Evolutionary conservation across 2,329 filamentous ascomycete species (phyloP).

Genomic region (Emergomyces orientalis): DNA sequence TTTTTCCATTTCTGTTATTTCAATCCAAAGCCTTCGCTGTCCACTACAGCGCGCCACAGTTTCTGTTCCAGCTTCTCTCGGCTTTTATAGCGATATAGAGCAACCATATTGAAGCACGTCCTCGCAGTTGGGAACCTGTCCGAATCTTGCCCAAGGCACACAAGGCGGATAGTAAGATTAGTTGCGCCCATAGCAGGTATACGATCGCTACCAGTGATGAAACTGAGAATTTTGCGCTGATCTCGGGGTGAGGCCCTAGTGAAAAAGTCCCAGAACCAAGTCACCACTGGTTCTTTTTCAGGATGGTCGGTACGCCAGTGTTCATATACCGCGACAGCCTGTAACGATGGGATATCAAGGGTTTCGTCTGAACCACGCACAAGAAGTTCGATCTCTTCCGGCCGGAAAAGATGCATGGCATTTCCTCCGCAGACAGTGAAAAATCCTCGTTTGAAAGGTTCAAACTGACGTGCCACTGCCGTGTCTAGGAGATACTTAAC

Average conservation of each 20-base stretch:
- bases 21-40: conserved; percentile 86
- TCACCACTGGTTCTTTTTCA: conserved; percentile 57
- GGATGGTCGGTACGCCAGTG: conserved; percentile 55
- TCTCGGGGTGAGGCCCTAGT: conserved; percentile 53
- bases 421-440: conserved; percentile 87
- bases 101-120: conserved; percentile 83
- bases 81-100: conserved; percentile 62
- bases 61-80: conserved; percentile 58
- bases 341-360: conserved; percentile 66
- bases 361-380: conserved; percentile 76
- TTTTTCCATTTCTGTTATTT: conserved; percentile 44
- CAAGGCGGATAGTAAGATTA: conserved; percentile 65
- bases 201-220: conserved; percentile 83
- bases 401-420: conserved; percentile 74
- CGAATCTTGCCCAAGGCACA: conserved; percentile 64
- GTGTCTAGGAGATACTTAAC: conserved; percentile 70
- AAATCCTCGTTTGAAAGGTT: conserved; percentile 89
- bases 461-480: conserved; percentile 71
- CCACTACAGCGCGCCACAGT: conserved; percentile 77
- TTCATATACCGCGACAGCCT: conserved; percentile 70
- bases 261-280: conserved; percentile 87
- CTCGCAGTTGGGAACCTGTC: conserved; percentile 72
- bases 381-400: conserved; percentile 84
- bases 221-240: conserved; percentile 70
- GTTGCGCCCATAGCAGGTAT: conserved; percentile 82